phyloP scores from a whole-genome alignment of 331 rosid genomes.

The Malus hybrid region DNA sequence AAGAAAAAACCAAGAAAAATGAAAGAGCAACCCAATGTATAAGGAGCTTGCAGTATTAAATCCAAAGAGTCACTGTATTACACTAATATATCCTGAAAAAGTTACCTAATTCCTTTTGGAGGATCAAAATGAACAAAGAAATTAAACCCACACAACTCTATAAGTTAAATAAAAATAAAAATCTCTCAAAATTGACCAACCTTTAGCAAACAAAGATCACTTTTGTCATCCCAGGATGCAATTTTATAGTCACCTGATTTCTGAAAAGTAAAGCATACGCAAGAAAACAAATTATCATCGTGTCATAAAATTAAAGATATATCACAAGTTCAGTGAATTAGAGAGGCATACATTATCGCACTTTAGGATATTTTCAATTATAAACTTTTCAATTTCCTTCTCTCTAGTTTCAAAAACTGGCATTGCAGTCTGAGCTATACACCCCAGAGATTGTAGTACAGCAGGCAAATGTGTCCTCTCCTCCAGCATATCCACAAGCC shows the following conservation, averaged over 20 bases:
- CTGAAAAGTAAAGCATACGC: conserved; percentile 39
- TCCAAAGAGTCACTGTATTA: neutral
- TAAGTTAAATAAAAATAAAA: neutral
- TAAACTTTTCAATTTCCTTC: conserved; percentile 69
- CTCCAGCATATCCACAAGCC: conserved; percentile 87
- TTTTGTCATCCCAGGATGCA: conserved; percentile 72
- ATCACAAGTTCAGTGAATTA: neutral
- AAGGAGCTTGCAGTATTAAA: neutral
- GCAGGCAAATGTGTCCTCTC: conserved; percentile 81
- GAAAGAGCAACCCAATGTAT: neutral
- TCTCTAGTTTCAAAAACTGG: conserved; percentile 95
- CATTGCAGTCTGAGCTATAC: conserved; percentile 96
- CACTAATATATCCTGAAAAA: neutral
- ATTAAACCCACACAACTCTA: neutral
- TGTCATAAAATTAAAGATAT: conserved; percentile 7
- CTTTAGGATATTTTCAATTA: conserved; percentile 61
- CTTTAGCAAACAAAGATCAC: conserved; percentile 84
- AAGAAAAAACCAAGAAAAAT: neutral
- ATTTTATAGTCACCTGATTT: conserved; percentile 44
- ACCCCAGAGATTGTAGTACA: conserved; percentile 91
- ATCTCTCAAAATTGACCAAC: conserved; percentile 31
- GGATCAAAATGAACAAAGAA: conserved; percentile 4
- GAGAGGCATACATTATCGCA: conserved; percentile 48
- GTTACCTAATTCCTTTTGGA: neutral
- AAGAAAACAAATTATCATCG: conserved; percentile 18